Evolutionary conservation across 495 filamentous ascomycete species (phyloP), one percentile per base, ranked within the genome.

Genomic region (Cenococcum geophilum): DNA sequence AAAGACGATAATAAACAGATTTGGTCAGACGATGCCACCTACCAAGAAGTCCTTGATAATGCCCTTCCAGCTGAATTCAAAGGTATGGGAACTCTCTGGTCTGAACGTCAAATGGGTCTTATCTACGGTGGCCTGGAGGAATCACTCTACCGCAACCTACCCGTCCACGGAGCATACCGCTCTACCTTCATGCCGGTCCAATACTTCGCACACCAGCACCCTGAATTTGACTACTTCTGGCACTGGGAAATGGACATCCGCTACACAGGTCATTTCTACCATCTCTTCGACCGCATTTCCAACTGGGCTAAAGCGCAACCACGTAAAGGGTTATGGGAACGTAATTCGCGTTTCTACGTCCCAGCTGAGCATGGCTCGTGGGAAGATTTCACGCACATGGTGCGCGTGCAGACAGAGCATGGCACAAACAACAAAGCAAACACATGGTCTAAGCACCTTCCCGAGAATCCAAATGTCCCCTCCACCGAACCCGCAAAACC

Each of bases 201-300:
- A 69, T 86, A 88, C 72, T 98, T 96, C 68, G 87, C 92, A 16
- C 83, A 89, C 64, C 81, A 84, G 43, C 93, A 98, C 71, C 88
- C 89, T 0, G 92, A 97, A 70, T 98, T 93, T 70, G 95, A 97
- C 59, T 89, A 86, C 74, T 88, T 92, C 74, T 98, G 93, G 93
- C 91, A 98, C 68, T 97, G 92, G 91, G 93, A 98, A 74, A 95
- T 97, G 87, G 93, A 98, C 69, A 84, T 90, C 37, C 86, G 93
- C 3, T 96, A 96, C 72, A 96, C 88, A 0, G 95, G 93, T n/a
- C 92, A 98, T 73, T 95, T 87, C 79, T 93, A 95, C 72, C 87
- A 96, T 65, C 77, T 97, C 23, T 88, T 97, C 69, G 80, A 85
- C 66, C 85, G 86, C 68, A 75, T 93, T 42, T 77, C 78, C 45